Conservation (phyloP, 768 basidiomycete genomes). For the Dictyophora rubrovolvata region DNA sequence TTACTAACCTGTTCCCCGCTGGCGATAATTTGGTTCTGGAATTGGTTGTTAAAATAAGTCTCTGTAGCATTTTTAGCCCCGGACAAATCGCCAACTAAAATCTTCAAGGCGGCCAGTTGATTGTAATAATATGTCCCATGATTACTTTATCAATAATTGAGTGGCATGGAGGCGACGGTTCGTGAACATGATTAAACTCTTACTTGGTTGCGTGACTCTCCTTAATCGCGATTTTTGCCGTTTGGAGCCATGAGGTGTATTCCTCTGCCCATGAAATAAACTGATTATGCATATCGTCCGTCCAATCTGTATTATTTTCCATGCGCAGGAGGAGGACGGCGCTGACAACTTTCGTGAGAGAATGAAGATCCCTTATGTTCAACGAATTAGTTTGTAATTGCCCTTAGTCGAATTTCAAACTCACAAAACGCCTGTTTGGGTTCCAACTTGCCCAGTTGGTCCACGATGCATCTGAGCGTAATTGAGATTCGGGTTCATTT, state of each 20-base stretch:
- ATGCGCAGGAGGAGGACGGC: slow-evolving; percentile 34
- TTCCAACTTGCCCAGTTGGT: slow-evolving; percentile 29
- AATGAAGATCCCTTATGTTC: slow-evolving; percentile 38
- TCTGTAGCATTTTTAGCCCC: slow-evolving; percentile 39
- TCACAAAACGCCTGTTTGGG: slow-evolving; percentile 40
- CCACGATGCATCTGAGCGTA: slow-evolving; percentile 46
- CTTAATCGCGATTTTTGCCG: slow-evolving; percentile 31
- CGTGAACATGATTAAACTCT: slow-evolving; percentile 13
- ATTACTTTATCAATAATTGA: slow-evolving; percentile 33
- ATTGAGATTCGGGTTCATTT: slow-evolving; percentile 45
- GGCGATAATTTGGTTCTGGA: slow-evolving; percentile 40
- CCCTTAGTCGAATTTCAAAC: neutral
- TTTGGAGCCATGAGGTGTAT: slow-evolving; percentile 43
- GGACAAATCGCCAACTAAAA: slow-evolving; percentile 38
- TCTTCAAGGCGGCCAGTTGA: slow-evolving; percentile 47
- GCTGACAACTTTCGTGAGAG: slow-evolving; percentile 44
- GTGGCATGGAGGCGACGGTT: neutral
- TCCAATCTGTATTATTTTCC: slow-evolving; percentile 43
- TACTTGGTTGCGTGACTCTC: slow-evolving; percentile 39
- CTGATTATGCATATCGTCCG: slow-evolving; percentile 35
- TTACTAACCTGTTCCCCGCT: slow-evolving; percentile 33
- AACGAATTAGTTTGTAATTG: neutral
- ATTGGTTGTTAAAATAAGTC: slow-evolving; percentile 42
- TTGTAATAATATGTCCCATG: slow-evolving; percentile 57
- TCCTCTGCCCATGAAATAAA: slow-evolving; percentile 35